Percentiles rank a stretch among this genome's conserved stretches.
These are phyloP conservation scores for Beauveria sp. DNA, from an alignment of 2,329 filamentous ascomycete genomes.

Conservation along the genomic window DNA sequence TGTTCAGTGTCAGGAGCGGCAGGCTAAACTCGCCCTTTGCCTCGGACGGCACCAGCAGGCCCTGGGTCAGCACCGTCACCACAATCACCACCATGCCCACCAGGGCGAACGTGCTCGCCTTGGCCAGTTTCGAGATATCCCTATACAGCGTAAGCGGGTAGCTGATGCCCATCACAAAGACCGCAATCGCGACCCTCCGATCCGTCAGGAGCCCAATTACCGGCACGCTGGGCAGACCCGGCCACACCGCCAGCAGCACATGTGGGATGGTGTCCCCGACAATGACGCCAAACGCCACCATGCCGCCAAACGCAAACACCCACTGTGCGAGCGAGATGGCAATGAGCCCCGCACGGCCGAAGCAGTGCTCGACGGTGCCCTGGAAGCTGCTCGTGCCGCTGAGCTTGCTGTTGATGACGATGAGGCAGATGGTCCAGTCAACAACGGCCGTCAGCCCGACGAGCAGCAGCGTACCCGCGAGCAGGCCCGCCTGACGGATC, in stretches of 20 bases:
- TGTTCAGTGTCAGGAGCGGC: conserved; percentile 69
- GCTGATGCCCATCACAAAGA: conserved; percentile 79
- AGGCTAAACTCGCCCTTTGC: conserved; percentile 63
- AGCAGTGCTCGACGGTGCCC: conserved; percentile 91
- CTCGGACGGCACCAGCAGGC: conserved; percentile 63
- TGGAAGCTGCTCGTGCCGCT: conserved; percentile 92
- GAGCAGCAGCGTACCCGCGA: conserved; percentile 71
- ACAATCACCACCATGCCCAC: conserved; percentile 91
- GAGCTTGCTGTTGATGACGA: conserved; percentile 95
- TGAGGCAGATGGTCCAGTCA: conserved; percentile 96
- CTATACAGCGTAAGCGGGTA: conserved; percentile 89
- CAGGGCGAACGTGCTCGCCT: conserved; percentile 87
- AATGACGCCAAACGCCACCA: conserved; percentile 97
- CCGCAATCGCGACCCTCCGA: conserved; percentile 74
- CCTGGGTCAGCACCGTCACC: conserved; percentile 78
- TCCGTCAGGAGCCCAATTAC: conserved; percentile 79
- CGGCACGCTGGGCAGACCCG: conserved; percentile 60
- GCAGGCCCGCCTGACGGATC: conserved; percentile 82
- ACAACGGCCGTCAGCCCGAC: conserved; percentile 73
- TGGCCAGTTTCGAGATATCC: conserved; percentile 96
- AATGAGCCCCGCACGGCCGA: conserved; percentile 77
- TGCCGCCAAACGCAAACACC: conserved; percentile 97
- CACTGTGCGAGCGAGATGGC: conserved; percentile 89
- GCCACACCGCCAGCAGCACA: conserved; percentile 76
- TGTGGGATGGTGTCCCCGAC: conserved; percentile 94